Base-by-base conservation (phyloP, 2,329 filamentous ascomycete species). In the Penicillium sp. region DNA sequence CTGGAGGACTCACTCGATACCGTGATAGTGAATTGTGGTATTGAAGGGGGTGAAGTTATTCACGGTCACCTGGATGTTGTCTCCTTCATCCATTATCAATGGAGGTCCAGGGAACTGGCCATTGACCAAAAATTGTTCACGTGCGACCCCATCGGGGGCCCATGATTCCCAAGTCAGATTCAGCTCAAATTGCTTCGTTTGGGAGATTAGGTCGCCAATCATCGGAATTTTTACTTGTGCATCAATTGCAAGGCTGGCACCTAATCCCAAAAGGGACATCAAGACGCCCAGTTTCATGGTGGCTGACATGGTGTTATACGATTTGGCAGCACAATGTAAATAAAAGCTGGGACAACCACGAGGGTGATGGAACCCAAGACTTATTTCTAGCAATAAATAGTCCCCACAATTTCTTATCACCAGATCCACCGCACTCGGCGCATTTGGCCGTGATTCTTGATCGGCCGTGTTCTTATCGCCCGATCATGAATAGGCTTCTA, bases 111-210 rank as follows among this genome's bases (percentile, higher is more conserved):
- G 71, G 43, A 70, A 71, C 37, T 65, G 62, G 6, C 64, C 65
- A 54, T 73, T 74, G 55, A 69, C 66, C 31, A 69, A 65, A 26
- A 73, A 20, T 22, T 40, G 37, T 40, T 40, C 9, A 6, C 37
- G 61, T 6, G 57, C 59, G 59, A 67, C 62, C 14, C 71, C 70
- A 56, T 72, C 66, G 1, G 69, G 65, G 7, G 67, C 64, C 22
- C 69, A 66, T 22, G 67, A 60, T 33, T 66, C 68, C 69, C 69
- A 73, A 41, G 69, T 72, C 18, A 74, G 50, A 45, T 74, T 66
- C 40, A 73, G 53, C 8, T 65, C 59, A 27, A 62, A 40, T 20
- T 22, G 18, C 11, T 40, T 40, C 1, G 37, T 40, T 22, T 9
- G 37, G 22, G 37, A 9, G 14, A 40, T 1, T 18, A 4, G 29